Conservation (phyloP, 768 basidiomycete genomes). For the Coprinellus micaceus region DNA sequence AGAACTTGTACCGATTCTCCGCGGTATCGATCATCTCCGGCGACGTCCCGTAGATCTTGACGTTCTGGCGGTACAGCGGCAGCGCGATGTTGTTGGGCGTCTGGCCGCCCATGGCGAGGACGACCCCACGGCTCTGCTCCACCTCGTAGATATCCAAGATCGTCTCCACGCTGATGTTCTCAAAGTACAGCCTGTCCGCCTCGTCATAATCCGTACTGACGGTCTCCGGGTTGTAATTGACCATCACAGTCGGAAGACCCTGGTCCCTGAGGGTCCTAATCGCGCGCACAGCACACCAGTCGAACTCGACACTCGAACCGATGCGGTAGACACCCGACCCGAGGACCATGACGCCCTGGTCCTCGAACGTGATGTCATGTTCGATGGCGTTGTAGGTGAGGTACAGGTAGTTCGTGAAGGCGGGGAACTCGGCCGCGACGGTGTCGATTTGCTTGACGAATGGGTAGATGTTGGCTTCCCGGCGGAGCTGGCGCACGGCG, state of each 20-base stretch:
- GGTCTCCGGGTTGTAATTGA: conserved; percentile 99
- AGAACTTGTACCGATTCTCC: conserved; percentile 99
- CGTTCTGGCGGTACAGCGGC: conserved; percentile 92
- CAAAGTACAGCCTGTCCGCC: conserved; percentile 96
- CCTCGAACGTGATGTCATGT: conserved; percentile 86
- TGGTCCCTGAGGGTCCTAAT: conserved; percentile 95
- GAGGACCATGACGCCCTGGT: conserved; percentile 93
- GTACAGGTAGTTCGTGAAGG: conserved; percentile 98
- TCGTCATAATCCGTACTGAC: conserved; percentile 99
- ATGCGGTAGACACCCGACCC: conserved; percentile 99
- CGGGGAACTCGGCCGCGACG: conserved; percentile 97
- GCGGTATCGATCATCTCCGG: conserved; percentile 99
- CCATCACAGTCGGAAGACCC: conserved; percentile 94
- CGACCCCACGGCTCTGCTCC: conserved; percentile 86
- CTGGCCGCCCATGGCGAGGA: conserved; percentile 97
- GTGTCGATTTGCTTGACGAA: conserved; percentile 99
- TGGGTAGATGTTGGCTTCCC: conserved; percentile 77
- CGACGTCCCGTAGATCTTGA: conserved; percentile 97
- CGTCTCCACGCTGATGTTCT: conserved; percentile 95
- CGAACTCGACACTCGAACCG: conserved; percentile 98
- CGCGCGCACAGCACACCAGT: conserved; percentile 98
- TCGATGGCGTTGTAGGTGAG: conserved; percentile 96
- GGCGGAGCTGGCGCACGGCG: conserved; percentile 84
- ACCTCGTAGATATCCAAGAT: conserved; percentile 95
- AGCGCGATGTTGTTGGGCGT: conserved; percentile 98